A percentile compares a stretch with the other conserved stretches of the same genome.
These are phyloP conservation scores for Castanea sativa DNA, from an alignment of 306 rosid species.

Conservation along the genomic window DNA sequence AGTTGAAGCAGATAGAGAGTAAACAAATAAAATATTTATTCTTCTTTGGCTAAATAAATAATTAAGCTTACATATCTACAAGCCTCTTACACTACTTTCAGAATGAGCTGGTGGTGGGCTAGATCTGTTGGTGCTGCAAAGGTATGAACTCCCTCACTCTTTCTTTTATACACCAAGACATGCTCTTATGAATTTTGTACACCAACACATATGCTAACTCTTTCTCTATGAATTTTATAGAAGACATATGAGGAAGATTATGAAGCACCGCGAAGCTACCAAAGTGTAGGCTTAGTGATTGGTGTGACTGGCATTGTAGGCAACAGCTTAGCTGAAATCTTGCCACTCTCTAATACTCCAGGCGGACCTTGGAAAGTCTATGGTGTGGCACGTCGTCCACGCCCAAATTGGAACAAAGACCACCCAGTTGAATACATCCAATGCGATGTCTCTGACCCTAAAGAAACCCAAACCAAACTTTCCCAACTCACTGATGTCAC, in stretches of 20 bases:
- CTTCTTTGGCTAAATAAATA: too few relatives aligned
- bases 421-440: conserved; percentile 60
- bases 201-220: too few relatives aligned
- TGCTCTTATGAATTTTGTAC: too few relatives aligned
- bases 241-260: conserved; percentile 42
- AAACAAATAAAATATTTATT: background rate
- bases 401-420: conserved; percentile 66
- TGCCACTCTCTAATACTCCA: conserved; percentile 66
- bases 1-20: too few relatives aligned
- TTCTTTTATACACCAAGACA: too few relatives aligned
- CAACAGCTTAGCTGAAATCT: conserved; percentile 79
- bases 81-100: background rate
- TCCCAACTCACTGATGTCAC: conserved; percentile 56
- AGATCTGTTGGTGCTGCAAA: conserved; percentile 50
- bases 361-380: conserved; percentile 81
- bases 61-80: background rate
- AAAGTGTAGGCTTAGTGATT: conserved; percentile 52
- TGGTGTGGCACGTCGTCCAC: conserved; percentile 69
- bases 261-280: conserved; percentile 33
- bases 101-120: conserved; percentile 60
- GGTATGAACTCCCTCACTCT: background rate
- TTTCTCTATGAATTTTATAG: conserved; percentile 2
- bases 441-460: conserved; percentile 60
- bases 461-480: conserved; percentile 50
- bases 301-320: conserved; percentile 73